phyloP scores from a whole-genome alignment of 2,329 filamentous ascomycete species.

The Sordariomycetes sp. region DNA sequence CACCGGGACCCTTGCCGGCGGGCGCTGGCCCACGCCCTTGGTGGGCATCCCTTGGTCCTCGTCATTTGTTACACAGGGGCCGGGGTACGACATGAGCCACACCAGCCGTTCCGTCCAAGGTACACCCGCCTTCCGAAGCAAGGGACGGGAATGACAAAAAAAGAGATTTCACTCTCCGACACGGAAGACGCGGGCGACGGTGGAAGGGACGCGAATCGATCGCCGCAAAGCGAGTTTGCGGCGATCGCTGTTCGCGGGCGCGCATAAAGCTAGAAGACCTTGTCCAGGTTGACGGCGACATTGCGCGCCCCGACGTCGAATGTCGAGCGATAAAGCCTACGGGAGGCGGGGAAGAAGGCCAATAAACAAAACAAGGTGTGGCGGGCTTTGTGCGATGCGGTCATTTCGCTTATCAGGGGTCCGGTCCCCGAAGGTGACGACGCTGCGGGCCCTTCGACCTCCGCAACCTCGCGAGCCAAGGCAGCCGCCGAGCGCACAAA shows the following conservation, averaged over 20 bases:
- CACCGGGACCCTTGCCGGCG: background rate
- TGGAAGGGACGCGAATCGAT: background rate
- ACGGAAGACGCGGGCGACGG: background rate
- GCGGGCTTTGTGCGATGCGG: background rate
- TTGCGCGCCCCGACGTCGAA: background rate
- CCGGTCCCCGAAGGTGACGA: background rate
- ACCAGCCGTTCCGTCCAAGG: background rate
- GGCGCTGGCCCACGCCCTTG: background rate
- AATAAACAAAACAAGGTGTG: background rate
- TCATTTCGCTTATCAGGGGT: background rate
- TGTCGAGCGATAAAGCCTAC: background rate
- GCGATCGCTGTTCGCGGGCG: background rate
- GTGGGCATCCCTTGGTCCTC: background rate
- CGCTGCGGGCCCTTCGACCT: background rate
- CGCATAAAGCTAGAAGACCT: background rate
- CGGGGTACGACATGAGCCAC: background rate
- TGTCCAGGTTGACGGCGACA: background rate
- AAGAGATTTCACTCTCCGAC: background rate
- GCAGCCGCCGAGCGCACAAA: background rate
- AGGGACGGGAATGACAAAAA: background rate
- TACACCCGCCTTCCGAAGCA: background rate
- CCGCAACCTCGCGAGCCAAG: background rate
- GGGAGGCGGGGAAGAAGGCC: background rate
- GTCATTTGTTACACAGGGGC: background rate
- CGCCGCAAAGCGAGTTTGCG: background rate